Conservation (phyloP, 768 basidiomycete genomes). For the Ramaria rubella region DNA sequence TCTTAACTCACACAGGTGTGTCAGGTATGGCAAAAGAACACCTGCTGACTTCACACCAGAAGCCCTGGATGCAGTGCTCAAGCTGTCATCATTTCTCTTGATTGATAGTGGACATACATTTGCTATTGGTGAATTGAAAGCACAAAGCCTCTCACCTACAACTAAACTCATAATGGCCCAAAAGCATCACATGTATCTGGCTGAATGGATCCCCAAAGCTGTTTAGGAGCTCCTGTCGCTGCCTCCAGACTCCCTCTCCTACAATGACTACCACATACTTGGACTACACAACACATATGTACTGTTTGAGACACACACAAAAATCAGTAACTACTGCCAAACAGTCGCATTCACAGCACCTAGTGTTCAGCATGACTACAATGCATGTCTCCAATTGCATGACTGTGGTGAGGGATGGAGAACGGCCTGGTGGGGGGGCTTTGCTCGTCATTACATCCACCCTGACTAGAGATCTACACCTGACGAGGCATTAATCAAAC, state of each 20-base stretch:
- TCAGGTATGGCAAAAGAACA: background rate
- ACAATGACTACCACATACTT: background rate
- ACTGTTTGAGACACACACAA: background rate
- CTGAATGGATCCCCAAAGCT: background rate
- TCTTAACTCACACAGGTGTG: background rate
- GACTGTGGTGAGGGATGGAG: no score
- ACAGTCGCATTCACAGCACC: background rate
- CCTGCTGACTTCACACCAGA: background rate
- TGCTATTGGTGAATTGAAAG: background rate
- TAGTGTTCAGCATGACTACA: no score
- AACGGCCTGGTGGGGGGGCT: no score
- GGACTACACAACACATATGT: background rate
- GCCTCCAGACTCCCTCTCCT: background rate
- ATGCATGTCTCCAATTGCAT: no score
- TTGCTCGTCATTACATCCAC: no score
- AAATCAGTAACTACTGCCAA: background rate
- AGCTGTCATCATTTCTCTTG: background rate
- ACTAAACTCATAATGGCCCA: background rate
- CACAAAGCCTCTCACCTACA: background rate
- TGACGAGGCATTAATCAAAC: no score
- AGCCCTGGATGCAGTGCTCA: background rate
- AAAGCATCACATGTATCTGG: no score
- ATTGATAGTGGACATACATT: background rate
- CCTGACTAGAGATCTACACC: no score
- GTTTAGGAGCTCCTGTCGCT: background rate